Conservation (phyloP, 2,329 filamentous ascomycete genomes). For the Monilinia fructicola region DNA sequence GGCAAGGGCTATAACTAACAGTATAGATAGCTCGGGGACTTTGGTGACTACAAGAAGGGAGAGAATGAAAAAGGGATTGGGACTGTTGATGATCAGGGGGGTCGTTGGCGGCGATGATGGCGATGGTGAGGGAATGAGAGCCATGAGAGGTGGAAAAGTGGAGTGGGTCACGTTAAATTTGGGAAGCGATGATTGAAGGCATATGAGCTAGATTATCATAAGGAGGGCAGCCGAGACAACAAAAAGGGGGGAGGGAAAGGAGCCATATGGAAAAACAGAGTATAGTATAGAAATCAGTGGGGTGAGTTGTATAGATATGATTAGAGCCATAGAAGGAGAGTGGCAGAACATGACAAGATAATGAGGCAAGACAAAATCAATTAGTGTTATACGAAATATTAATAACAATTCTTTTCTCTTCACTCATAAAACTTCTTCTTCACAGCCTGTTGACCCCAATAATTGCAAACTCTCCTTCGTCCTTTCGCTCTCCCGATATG, state of each 20-base stretch:
- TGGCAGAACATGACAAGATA: not conserved
- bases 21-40: not conserved
- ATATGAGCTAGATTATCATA: not conserved
- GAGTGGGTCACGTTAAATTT: constrained; percentile 17
- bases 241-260: too few species aligned
- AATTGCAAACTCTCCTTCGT: not conserved
- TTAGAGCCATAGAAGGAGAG: not conserved
- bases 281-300: not conserved
- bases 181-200: not conserved
- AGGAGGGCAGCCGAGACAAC: not conserved
- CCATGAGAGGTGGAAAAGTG: not conserved
- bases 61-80: not conserved
- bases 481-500: not conserved
- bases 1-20: not conserved
- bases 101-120: too few species aligned
- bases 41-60: not conserved
- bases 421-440: not conserved
- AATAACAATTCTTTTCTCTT: not conserved
- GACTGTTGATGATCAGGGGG: constrained; percentile 16
- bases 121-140: not conserved
- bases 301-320: not conserved
- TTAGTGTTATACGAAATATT: not conserved
- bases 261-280: not conserved
- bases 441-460: too few species aligned
- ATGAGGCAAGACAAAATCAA: not conserved